These are phyloP conservation scores for Dendrocalamus latiflorus DNA, from an alignment of 202 grass and related monocot genomes.

Conservation along the genomic window DNA sequence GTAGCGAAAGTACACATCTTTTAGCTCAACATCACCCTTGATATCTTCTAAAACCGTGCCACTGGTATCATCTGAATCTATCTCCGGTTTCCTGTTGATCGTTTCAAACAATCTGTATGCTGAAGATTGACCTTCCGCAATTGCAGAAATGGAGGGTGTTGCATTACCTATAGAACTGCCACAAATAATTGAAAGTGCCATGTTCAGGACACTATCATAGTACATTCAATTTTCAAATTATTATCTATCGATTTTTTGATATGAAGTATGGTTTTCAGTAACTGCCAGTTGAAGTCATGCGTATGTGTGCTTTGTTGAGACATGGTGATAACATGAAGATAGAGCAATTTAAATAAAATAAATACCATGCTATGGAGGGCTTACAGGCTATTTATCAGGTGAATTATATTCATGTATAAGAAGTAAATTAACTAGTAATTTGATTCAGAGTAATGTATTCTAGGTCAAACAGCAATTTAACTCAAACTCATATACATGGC, in stretches of 20 bases:
- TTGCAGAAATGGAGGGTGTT: conserved; percentile 56
- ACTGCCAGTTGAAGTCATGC: neutral
- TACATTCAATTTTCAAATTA: neutral
- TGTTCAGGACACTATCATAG: conserved; percentile 15
- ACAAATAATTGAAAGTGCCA: conserved; percentile 21
- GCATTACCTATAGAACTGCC: conserved; percentile 68
- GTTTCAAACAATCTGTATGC: conserved; percentile 80
- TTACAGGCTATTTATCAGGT: neutral
- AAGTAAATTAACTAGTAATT: conserved; percentile 2
- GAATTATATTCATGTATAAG: neutral
- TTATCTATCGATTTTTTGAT: neutral
- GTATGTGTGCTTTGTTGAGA: neutral
- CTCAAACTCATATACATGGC: neutral
- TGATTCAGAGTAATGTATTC: neutral
- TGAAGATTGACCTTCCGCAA: conserved; percentile 71
- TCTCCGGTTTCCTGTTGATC: conserved; percentile 75
- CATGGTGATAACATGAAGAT: conserved; percentile 3
- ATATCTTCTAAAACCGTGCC: conserved; percentile 62
- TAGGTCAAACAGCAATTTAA: neutral
- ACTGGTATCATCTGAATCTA: conserved; percentile 58
- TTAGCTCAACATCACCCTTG: conserved; percentile 64
- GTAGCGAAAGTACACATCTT: conserved; percentile 73
- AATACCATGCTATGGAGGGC: neutral
- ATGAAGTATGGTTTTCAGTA: neutral
- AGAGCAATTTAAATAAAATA: neutral